Evolutionary conservation across 352 stramenopile species (phyloP).

Genomic region (Globisporangium parvum): DNA sequence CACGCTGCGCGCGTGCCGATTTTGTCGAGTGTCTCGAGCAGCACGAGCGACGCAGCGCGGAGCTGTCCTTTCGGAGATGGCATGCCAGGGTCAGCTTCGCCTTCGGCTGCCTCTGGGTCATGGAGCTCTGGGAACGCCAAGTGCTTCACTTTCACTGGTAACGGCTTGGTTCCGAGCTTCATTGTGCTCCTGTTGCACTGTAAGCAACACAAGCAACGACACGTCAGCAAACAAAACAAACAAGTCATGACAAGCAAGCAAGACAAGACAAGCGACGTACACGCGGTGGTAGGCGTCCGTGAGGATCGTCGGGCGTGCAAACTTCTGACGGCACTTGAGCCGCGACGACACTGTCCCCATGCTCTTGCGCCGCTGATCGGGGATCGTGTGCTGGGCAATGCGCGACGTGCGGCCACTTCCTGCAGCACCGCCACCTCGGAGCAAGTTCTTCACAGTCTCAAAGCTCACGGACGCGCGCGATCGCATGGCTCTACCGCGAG

Average conservation of each 20-base stretch:
- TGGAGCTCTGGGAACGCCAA: conserved; percentile 35
- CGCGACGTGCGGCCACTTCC: conserved; percentile 20
- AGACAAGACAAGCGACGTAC: conserved; percentile 23
- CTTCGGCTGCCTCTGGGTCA: conserved; percentile 13
- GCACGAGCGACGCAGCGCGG: conserved; percentile 40
- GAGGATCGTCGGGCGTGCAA: conserved; percentile 50
- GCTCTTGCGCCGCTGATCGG: conserved; percentile 34
- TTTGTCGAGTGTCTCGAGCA: conserved; percentile 67
- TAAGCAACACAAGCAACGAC: background rate
- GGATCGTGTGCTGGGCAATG: conserved; percentile 26
- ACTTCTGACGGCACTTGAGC: conserved; percentile 61
- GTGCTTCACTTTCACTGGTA: conserved; percentile 40
- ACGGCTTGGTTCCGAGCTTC: conserved; percentile 57
- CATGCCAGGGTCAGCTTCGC: conserved; percentile 44
- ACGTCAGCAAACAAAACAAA: background rate
- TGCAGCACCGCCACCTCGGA: conserved; percentile 35
- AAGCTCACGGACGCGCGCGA: conserved; percentile 35
- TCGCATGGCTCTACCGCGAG: no score
- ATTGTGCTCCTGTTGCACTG: conserved; percentile 46
- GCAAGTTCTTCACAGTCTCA: conserved; percentile 50
- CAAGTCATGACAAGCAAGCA: no score
- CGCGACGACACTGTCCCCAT: conserved; percentile 60
- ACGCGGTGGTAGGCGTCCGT: conserved; percentile 64
- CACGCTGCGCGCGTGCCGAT: conserved; percentile 68
- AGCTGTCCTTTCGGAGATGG: conserved; percentile 47